Percentiles rank a stretch among this genome's conserved stretches.
These are phyloP conservation scores for Heimioporus sp. DNA, from an alignment of 768 basidiomycete species.

Conservation along the genomic window DNA sequence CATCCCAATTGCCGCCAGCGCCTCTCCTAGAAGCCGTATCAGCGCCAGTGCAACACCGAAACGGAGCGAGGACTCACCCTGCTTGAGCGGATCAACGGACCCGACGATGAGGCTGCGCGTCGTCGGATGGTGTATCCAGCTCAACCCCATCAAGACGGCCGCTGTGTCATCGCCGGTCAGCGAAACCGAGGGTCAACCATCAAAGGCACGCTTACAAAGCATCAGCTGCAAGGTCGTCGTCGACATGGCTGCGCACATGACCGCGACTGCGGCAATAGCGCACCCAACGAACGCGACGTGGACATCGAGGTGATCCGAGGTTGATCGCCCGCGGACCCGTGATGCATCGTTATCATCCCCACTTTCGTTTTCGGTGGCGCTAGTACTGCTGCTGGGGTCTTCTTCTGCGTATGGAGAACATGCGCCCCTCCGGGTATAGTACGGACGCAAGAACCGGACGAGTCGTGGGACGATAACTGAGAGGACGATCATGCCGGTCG, in stretches of 20 bases:
- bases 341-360: neutral
- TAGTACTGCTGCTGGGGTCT: neutral
- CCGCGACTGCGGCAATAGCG: conserved; percentile 9
- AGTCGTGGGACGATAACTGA: conserved; percentile 19
- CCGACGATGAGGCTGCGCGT: conserved; percentile 24
- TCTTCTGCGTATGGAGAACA: neutral
- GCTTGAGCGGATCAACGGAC: conserved; percentile 27
- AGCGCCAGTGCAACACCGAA: neutral
- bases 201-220: conserved; percentile 10
- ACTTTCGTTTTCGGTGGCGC: neutral
- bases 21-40: conserved; percentile 17
- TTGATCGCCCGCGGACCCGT: conserved; percentile 4
- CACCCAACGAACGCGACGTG: conserved; percentile 25
- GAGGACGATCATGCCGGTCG: conserved; percentile 18
- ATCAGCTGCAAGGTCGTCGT: conserved; percentile 5
- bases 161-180: conserved; percentile 5
- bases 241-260: conserved; percentile 13
- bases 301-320: conserved; percentile 27
- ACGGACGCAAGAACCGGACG: conserved; percentile 24
- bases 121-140: conserved; percentile 15
- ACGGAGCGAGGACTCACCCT: conserved; percentile 15
- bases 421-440: conserved; percentile 9
- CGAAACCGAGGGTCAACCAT: too few species aligned
- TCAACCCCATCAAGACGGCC: conserved; percentile 15
- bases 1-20: conserved; percentile 29